phyloP scores from a whole-genome alignment of 73 alveolate genomes.

The Tetrahymena malaccensis region DNA sequence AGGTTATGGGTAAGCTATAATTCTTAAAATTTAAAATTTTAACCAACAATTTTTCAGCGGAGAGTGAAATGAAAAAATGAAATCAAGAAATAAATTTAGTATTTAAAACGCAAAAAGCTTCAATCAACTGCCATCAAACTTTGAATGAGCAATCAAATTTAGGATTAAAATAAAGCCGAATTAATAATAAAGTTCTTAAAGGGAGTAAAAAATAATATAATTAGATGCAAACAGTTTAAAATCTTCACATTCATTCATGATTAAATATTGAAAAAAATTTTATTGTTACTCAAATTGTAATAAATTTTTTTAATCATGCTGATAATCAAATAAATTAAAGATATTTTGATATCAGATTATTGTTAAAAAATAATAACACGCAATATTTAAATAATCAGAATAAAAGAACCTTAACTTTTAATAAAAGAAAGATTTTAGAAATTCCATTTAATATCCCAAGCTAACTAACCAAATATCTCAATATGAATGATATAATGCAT shows the following conservation, averaged over 20 bases:
- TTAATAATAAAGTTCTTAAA: too few relatives aligned
- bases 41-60: not conserved
- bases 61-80: not conserved
- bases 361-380: not conserved
- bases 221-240: not conserved
- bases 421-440: not conserved
- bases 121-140: not conserved
- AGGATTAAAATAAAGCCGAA: not conserved
- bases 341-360: not conserved
- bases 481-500: too few relatives aligned
- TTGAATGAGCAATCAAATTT: not conserved
- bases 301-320: not conserved
- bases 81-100: too few relatives aligned
- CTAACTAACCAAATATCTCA: too few relatives aligned
- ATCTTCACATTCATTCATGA: too few relatives aligned
- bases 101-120: not conserved
- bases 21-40: not conserved
- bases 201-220: not conserved
- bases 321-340: not conserved
- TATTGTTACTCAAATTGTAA: not conserved
- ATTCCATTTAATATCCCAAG: not conserved
- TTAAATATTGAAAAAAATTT: too few relatives aligned
- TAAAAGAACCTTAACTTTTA: not conserved
- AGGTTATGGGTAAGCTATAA: slow-evolving; percentile 85
- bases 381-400: not conserved